Percentiles rank a stretch among this genome's conserved stretches.
phyloP scores from a whole-genome alignment of 1,139 yeast genomes.

The Sugiyamaella sp. region DNA sequence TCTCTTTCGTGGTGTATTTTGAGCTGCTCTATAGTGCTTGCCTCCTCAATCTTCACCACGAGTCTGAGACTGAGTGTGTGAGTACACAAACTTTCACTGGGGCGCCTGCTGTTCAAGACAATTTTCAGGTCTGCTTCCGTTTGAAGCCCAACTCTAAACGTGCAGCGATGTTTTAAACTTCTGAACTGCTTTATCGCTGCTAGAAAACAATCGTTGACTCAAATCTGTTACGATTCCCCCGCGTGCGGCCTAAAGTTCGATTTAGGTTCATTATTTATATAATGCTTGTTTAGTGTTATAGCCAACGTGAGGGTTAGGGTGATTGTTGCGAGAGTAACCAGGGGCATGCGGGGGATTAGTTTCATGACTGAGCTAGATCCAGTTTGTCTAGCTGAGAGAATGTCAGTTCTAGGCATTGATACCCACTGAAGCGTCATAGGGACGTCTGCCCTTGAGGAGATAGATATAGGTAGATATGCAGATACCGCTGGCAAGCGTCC shows the following conservation, averaged over 20 bases:
- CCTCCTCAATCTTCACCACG: no score
- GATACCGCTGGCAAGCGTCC: no score
- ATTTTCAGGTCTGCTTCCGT: not conserved
- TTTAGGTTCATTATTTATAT: conserved; percentile 9
- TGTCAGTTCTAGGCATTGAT: no score
- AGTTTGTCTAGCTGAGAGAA: no score
- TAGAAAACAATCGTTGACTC: not conserved
- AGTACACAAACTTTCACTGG: not conserved
- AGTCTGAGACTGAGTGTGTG: no score
- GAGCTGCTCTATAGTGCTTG: no score
- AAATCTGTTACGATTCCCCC: not conserved
- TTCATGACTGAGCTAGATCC: no score
- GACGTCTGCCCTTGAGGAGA: no score
- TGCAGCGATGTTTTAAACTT: not conserved
- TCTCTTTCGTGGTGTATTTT: no score
- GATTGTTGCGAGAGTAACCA: not conserved
- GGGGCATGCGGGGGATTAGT: not conserved
- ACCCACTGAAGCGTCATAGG: no score
- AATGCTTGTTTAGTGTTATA: not conserved
- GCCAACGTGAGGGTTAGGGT: not conserved
- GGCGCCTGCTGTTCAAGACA: not conserved
- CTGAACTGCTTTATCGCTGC: not conserved
- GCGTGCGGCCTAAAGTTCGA: conserved; percentile 3
- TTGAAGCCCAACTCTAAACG: not conserved
- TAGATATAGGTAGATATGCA: no score